Evolutionary conservation across 805 yeast species (phyloP), one percentile per base, ranked within the genome.

Genomic region (Ogataea nakhonphanomensis): DNA sequence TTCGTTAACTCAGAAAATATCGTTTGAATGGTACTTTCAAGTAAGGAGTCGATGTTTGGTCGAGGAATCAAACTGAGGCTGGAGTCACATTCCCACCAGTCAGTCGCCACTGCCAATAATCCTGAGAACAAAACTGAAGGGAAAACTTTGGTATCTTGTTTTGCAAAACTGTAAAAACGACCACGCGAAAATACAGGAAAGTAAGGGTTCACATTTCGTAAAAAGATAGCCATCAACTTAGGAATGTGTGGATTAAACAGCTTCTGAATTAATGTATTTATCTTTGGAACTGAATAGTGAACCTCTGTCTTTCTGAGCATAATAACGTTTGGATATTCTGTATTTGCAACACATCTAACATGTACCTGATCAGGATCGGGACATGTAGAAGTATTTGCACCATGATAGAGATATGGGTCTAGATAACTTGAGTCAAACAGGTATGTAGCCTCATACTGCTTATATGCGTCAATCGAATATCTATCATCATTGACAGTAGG

Each of bases 181-280:
- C 49, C 47, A 10, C 49, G 36, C 8, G 51, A 48, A 13, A 48
- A 45, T 8, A 48, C 47, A 7, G 51, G 51, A 24, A 48, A 48
- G 29, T 31, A 42, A 1, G 51, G 49, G 30, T 45, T 48, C 23
- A 48, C 47, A 14, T 43, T 30, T 14, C 45, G 41, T 12, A 48
- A 33, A 25, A 48, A 48, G 5, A 48, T 25, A 8, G 8, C 30
- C 44, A 48, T 41, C 22, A 48, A 33, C 15, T 38, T 44, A 3
- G 49, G 40, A 11, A 43, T 30, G 14, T 46, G 35, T 7, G 44
- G 40, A 13, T 36, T 21, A 25, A 44, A 31, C 26, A 44, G 11
- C 8, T 11, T 14, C 9, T 38, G 46, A 6, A 42, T 45, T 5
- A 26, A 24, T 3, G 31, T 8, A 14, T 38, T 39, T 10, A 42